A percentile compares a stretch with the other conserved stretches of the same genome.
Conservation (phyloP, 169 alveolate species). For the Plasmodium sp. region DNA sequence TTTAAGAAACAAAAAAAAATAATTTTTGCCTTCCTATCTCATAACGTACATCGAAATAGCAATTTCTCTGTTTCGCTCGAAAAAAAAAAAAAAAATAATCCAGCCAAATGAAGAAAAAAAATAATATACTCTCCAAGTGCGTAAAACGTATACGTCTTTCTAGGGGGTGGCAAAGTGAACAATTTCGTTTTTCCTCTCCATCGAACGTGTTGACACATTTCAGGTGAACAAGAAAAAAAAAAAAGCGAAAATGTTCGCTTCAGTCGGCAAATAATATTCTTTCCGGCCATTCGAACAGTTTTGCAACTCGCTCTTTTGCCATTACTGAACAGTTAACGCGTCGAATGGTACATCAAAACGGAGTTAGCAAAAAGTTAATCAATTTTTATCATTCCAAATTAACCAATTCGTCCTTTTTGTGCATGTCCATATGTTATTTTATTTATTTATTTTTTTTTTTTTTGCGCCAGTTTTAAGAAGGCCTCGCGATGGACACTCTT, state of each 20-base stretch:
- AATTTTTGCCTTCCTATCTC: no score
- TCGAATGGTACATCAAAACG: not conserved
- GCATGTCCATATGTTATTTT: not conserved
- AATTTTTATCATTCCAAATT: not conserved
- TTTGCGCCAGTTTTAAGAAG: not conserved
- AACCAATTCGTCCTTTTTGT: not conserved
- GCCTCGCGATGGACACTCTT: not conserved
- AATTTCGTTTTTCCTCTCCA: not conserved
- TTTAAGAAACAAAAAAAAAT: not conserved
- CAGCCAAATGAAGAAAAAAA: not conserved
- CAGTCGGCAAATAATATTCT: no score
- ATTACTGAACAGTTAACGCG: not conserved
- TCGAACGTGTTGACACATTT: not conserved
- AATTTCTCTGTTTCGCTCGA: slow-evolving; percentile 41
- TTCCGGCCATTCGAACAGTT: not conserved
- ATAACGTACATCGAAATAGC: not conserved
- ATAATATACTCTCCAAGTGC: not conserved
- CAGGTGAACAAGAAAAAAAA: not conserved
- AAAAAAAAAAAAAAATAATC: not conserved
- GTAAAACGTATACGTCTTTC: not conserved
- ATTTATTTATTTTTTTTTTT: no score
- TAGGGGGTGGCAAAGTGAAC: not conserved
- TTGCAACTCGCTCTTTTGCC: not conserved
- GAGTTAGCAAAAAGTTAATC: not conserved
- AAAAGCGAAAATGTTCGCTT: not conserved